A percentile compares a stretch with the other conserved stretches of the same genome.
Conservation (phyloP, 2,329 filamentous ascomycete species). For the Alternaria solani region DNA sequence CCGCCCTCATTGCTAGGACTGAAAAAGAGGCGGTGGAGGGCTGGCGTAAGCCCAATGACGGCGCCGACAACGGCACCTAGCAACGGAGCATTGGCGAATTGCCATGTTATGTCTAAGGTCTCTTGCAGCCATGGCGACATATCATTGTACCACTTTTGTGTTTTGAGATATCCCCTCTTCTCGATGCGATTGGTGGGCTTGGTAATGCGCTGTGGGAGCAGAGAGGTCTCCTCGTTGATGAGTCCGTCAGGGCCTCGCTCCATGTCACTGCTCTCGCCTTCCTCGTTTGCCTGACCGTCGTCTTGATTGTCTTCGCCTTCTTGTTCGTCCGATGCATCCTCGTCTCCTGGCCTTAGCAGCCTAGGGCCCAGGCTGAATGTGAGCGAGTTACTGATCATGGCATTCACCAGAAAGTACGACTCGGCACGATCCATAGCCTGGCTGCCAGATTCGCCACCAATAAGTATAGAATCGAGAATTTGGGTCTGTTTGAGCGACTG, state of each 20-base stretch:
- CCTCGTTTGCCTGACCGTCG: slow-evolving; percentile 30
- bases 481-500: slow-evolving; percentile 64
- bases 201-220: slow-evolving; percentile 57
- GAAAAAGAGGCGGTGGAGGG: slow-evolving; percentile 70
- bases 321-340: slow-evolving; percentile 52
- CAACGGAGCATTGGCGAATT: slow-evolving; percentile 69
- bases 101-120: slow-evolving; percentile 53
- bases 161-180: slow-evolving; percentile 45
- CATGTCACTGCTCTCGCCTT: slow-evolving; percentile 29
- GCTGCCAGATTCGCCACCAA: slow-evolving; percentile 53
- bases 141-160: slow-evolving; percentile 46
- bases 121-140: slow-evolving; percentile 52
- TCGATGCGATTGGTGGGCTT: slow-evolving; percentile 37
- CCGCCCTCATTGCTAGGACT: slow-evolving; percentile 64
- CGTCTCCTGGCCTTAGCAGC: slow-evolving; percentile 60
- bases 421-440: slow-evolving; percentile 67
- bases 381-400: slow-evolving; percentile 68
- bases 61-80: slow-evolving; percentile 67
- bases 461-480: slow-evolving; percentile 61
- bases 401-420: slow-evolving; percentile 71
- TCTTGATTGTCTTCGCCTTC: slow-evolving; percentile 10
- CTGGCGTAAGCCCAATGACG: slow-evolving; percentile 66
- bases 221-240: slow-evolving; percentile 59
- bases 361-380: slow-evolving; percentile 71
- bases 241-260: slow-evolving; percentile 37